A percentile compares a stretch with the other conserved stretches of the same genome.
These are phyloP conservation scores for Polymyxa betae DNA, from an alignment of 208 protist species.

Conservation along the genomic window DNA sequence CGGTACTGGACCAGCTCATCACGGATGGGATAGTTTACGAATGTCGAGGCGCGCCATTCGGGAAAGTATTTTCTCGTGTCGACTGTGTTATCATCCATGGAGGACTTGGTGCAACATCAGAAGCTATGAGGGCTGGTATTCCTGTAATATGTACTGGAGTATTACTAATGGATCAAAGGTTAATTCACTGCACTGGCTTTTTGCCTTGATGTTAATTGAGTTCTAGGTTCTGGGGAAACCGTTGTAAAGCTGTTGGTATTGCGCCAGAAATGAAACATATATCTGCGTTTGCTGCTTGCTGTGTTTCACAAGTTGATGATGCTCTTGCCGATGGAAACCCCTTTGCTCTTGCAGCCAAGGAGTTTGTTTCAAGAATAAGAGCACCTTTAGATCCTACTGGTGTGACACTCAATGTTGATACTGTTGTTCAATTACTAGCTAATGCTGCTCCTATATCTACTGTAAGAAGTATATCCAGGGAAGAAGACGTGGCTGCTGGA, in stretches of 20 bases:
- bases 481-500: no score
- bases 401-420: slow-evolving; percentile 11
- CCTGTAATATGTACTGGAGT: slow-evolving; percentile 27
- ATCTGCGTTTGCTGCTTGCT: neutral
- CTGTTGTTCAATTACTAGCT: neutral
- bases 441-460: neutral
- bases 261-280: slow-evolving; percentile 34
- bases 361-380: neutral
- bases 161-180: slow-evolving; percentile 38
- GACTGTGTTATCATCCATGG: slow-evolving; percentile 41
- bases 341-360: neutral
- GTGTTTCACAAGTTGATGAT: slow-evolving; percentile 16
- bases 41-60: slow-evolving; percentile 3
- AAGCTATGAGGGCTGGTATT: slow-evolving; percentile 2
- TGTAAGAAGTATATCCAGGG: neutral
- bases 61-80: neutral
- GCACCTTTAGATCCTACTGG: neutral
- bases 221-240: slow-evolving; percentile 18
- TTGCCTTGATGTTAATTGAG: neutral
- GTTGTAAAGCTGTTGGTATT: neutral
- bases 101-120: slow-evolving; percentile 17
- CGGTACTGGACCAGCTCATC: neutral
- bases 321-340: neutral
- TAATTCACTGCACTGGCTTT: neutral
- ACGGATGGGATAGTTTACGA: neutral